These are phyloP conservation scores for Cystobasidium sp. DNA, from an alignment of 1,284 basidiomycete genomes.

Conservation along the genomic window DNA sequence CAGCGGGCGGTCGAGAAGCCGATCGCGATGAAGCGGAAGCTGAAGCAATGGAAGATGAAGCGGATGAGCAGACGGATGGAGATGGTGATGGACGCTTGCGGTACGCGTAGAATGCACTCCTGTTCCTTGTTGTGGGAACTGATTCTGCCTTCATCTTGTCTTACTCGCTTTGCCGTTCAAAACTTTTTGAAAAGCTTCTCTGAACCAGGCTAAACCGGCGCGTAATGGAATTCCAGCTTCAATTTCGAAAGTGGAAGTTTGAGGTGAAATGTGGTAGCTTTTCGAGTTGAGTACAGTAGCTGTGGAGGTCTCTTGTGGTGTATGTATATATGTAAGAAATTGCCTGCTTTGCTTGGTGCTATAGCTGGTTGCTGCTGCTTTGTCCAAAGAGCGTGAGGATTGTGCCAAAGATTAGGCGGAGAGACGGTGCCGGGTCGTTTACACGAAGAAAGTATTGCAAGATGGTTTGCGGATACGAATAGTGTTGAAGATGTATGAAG, in stretches of 20 bases:
- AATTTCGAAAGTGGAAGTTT: too few species aligned
- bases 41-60: constrained; percentile 38
- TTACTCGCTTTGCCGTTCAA: not conserved
- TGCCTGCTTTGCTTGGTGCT: too few species aligned
- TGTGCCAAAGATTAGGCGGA: too few species aligned
- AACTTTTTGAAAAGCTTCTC: not conserved
- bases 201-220: constrained; percentile 1
- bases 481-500: not conserved
- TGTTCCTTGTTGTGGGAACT: constrained; percentile 32
- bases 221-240: not conserved
- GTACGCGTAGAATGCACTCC: constrained; percentile 40
- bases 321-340: too few species aligned
- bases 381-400: too few species aligned
- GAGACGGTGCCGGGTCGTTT: too few species aligned
- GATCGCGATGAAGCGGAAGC: constrained; percentile 39
- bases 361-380: too few species aligned
- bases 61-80: constrained; percentile 35
- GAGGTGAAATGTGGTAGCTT: too few species aligned
- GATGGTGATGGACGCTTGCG: constrained; percentile 41
- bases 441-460: too few species aligned
- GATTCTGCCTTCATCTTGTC: constrained; percentile 42
- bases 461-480: too few species aligned
- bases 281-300: too few species aligned
- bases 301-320: too few species aligned
- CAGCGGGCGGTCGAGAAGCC: constrained; percentile 30